Evolutionary conservation across 139 green algal genomes (phyloP).

Genomic region (Chlorella sp.): DNA sequence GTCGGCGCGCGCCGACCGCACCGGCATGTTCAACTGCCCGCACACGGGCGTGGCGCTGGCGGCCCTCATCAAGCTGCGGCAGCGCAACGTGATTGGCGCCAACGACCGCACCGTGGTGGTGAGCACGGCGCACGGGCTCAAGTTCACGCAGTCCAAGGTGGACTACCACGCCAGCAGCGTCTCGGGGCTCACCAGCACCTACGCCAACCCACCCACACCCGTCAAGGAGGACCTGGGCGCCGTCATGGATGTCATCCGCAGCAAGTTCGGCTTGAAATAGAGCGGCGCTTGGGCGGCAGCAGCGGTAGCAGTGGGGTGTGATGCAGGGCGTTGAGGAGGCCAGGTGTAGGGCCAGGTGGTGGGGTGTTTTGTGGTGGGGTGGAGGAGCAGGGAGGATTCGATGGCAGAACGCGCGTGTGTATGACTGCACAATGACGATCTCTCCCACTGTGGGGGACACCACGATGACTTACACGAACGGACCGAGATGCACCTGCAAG

Average conservation of each 20-base stretch:
- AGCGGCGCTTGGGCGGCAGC: too few relatives aligned
- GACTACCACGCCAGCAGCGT: slow-evolving; percentile 90
- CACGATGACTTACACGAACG: too few relatives aligned
- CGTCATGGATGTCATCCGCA: slow-evolving; percentile 83
- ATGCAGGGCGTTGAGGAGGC: too few relatives aligned
- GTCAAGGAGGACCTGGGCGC: slow-evolving; percentile 87
- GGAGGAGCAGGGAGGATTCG: too few relatives aligned
- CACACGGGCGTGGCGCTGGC: slow-evolving; percentile 92
- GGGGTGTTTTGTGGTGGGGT: too few relatives aligned
- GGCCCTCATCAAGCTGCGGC: slow-evolving; percentile 84
- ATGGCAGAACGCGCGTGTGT: too few relatives aligned
- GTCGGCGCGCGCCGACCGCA: slow-evolving; percentile 89
- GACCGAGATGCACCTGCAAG: too few relatives aligned
- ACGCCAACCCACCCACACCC: slow-evolving; percentile 90
- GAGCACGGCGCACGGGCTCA: slow-evolving; percentile 95
- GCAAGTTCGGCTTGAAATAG: background rate
- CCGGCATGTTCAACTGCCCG: slow-evolving; percentile 94
- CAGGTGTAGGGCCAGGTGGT: too few relatives aligned
- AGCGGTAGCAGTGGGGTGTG: too few relatives aligned
- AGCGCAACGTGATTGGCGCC: slow-evolving; percentile 66
- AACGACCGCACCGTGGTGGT: slow-evolving; percentile 93
- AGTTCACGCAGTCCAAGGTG: slow-evolving; percentile 96
- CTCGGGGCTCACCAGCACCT: slow-evolving; percentile 57
- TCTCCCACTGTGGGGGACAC: too few relatives aligned
- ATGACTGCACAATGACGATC: too few relatives aligned